Evolutionary conservation across 495 filamentous ascomycete species (phyloP), one percentile per base, ranked within the genome.

Genomic region (Penicillium subrubescens): DNA sequence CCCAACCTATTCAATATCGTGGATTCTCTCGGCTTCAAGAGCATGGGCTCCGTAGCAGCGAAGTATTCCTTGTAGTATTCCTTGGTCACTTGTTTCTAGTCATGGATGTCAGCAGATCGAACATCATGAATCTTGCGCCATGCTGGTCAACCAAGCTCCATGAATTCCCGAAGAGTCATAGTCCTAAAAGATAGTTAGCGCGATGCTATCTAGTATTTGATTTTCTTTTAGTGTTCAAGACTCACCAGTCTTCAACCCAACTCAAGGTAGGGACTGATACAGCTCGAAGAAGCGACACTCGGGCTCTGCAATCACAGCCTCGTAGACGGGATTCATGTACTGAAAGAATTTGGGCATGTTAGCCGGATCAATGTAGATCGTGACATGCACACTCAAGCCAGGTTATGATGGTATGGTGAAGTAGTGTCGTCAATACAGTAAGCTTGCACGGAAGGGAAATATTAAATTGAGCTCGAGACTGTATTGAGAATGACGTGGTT

Each of bases 281-380:
- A 83, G 64, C 64, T 84, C 81, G 61, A 84, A 84, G 67, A 83
- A 84, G 11, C 73, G 74, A 60, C 77, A 82, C 34, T 83, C 77
- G 1, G 79, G 78, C 67, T 84, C 82, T 6, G 71, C 74, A 6
- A 74, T 67, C 5, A 84, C 78, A 14, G 69, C 65, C 27, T 81
- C 77, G 59, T 81, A 83, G 48, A 76, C 70, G 5, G 70, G 65
- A 34, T 78, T 77, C 21, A 81, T 72, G 6, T 67, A 72, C 15
- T 75, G 72, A 27, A 83, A 67, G 75, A 82, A 85, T 19, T 65
- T 73, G 27, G 72, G 63, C 15, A 79, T 61, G 70, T 83, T 75
- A 17, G 75, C 69, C 8, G 81, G 75, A 14, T 75, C 72, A 33
- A 84, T 73, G 52, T 76, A 67, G 12, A 84, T 69, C 3, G 74